Evolutionary conservation across 1,139 yeast genomes (phyloP).

Genomic region (Candida gigantensis): DNA sequence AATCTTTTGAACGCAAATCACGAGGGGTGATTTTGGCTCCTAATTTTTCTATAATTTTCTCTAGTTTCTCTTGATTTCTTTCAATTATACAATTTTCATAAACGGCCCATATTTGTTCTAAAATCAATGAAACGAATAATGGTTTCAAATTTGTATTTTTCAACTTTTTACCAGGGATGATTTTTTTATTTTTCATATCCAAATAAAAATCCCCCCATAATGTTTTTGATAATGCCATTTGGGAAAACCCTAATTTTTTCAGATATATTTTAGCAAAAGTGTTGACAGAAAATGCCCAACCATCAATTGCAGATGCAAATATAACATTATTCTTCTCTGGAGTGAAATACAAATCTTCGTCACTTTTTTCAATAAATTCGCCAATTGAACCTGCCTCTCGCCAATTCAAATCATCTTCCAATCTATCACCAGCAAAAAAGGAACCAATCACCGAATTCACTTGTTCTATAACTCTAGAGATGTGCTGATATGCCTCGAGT

Average conservation of each 20-base stretch:
- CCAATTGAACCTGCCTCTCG: constrained; percentile 61
- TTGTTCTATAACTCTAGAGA: constrained; percentile 79
- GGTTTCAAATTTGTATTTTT: constrained; percentile 64
- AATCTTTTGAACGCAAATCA: constrained; percentile 79
- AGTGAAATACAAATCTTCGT: constrained; percentile 81
- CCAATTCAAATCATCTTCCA: constrained; percentile 87
- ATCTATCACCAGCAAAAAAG: constrained; percentile 89
- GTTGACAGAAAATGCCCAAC: constrained; percentile 94
- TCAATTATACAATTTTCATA: constrained; percentile 70
- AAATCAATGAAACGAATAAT: constrained; percentile 79
- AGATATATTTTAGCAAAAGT: constrained; percentile 89
- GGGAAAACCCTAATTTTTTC: constrained; percentile 80
- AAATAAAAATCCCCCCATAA: constrained; percentile 93
- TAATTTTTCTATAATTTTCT: constrained; percentile 71
- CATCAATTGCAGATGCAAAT: constrained; percentile 93
- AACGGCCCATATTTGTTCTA: constrained; percentile 92
- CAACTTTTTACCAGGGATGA: constrained; percentile 58
- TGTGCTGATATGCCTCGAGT: constrained; percentile 79
- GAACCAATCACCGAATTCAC: constrained; percentile 95
- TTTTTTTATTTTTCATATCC: constrained; percentile 87
- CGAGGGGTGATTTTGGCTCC: constrained; percentile 70
- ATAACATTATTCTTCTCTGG: constrained; percentile 92
- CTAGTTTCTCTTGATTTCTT: constrained; percentile 69
- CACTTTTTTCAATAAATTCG: constrained; percentile 74
- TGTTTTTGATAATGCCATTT: constrained; percentile 77